These are phyloP conservation scores for Diaporthe sp. DNA, from an alignment of 2,329 filamentous ascomycete species.

Conservation along the genomic window DNA sequence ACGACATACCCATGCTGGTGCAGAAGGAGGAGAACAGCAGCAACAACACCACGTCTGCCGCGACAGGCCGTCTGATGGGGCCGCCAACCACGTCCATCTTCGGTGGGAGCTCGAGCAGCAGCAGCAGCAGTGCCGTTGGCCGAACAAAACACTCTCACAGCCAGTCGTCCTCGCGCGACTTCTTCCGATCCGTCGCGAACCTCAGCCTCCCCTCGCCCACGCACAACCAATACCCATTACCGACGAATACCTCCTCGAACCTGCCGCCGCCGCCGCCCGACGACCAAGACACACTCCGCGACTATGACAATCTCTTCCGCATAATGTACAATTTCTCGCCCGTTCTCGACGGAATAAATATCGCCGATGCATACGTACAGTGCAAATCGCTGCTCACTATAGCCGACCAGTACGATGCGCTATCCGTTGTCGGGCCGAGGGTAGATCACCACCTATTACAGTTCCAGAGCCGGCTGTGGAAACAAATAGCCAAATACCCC, in stretches of 20 bases:
- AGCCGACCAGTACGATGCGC: slow-evolving; percentile 95
- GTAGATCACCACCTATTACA: slow-evolving; percentile 95
- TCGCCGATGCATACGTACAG: slow-evolving; percentile 92
- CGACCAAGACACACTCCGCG: slow-evolving; percentile 83
- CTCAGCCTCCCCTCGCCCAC: slow-evolving; percentile 67
- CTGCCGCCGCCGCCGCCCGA: slow-evolving; percentile 65
- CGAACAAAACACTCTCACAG: slow-evolving; percentile 62
- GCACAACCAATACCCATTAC: slow-evolving; percentile 58
- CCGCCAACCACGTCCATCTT: slow-evolving; percentile 65
- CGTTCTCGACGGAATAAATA: slow-evolving; percentile 85
- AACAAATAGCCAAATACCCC: slow-evolving; percentile 96
- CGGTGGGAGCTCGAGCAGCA: slow-evolving; percentile 59
- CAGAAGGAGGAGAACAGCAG: slow-evolving; percentile 73
- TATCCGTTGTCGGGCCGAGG: slow-evolving; percentile 87
- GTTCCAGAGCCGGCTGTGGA: slow-evolving; percentile 92
- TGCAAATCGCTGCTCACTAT: slow-evolving; percentile 90
- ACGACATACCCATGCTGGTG: slow-evolving; percentile 89
- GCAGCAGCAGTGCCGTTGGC: slow-evolving; percentile 40
- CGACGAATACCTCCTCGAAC: slow-evolving; percentile 43
- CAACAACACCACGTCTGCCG: slow-evolving; percentile 29
- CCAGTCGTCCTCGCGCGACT: slow-evolving; percentile 62
- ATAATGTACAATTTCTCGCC: slow-evolving; percentile 96
- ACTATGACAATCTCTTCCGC: slow-evolving; percentile 96
- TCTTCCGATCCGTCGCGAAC: slow-evolving; percentile 91
- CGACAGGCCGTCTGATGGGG: slow-evolving; percentile 26